Base-by-base conservation (phyloP, 2,329 filamentous ascomycete species). In the Aschersonia sp. region DNA sequence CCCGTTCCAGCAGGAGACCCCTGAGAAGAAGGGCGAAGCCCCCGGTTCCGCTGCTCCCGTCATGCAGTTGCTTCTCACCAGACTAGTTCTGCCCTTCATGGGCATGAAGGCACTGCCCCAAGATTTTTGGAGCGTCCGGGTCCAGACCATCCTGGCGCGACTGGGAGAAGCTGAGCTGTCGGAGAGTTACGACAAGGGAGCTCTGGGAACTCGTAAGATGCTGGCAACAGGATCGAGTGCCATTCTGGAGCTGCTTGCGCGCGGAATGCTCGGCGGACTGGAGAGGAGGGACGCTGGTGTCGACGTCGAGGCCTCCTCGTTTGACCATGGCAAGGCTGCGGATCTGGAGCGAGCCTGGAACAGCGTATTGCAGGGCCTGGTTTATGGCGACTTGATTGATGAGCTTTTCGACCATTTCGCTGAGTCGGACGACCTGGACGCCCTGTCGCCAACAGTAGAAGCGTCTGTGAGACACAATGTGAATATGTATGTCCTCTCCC, bases 101-200 rank as follows among this genome's bases (percentile, higher is more conserved):
- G 84, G 82, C 0, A 62, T 87, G 40, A 71, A 72, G 46, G 75
- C 80, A 50, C 68, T 91, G 2, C 72, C 77, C 0, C 59, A 67
- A 1, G 75, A 77, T 3, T 86, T 85, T 61, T 88, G 82, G 82
- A 71, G 70, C 35, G 67, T 71, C n/a, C 72, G 77, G 43, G 68
- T 83, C 30, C 73, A 78, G 53, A 72, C 72, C 2, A 61, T 87
- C 12, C 67, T 86, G 55, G 65, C 68, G 55, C 72, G 78, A 56
- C 67, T 91, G 47, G 80, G 74, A 6, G 73, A 80, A 32, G 83
- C 79, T 2, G 78, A 86, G 46, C 67, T 91, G 32, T 88, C 83
- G 1, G 85, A 91, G 61, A 88, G 83, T 59, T 91, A 89, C 57
- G 85, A 91, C 61, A 88, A 88, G 62, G 85, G 83, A 10, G 72